These are phyloP conservation scores for Camelina neglecta DNA, from an alignment of 345 rosid species.

Conservation along the genomic window DNA sequence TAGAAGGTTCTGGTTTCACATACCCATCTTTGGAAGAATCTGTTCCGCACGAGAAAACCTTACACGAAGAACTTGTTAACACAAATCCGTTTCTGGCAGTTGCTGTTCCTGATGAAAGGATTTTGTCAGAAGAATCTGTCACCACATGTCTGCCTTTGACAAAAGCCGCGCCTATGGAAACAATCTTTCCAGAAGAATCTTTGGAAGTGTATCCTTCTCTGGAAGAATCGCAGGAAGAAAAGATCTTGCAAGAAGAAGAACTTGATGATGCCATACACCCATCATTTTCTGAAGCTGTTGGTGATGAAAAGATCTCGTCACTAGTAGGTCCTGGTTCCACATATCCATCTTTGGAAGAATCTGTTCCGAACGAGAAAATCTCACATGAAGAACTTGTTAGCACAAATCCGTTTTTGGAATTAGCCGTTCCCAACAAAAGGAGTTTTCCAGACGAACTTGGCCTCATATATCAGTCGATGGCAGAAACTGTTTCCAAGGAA, in stretches of 20 bases:
- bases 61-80: conserved; percentile 30
- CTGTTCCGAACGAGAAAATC: conserved; percentile 1
- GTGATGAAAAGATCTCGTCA: conserved; percentile 27
- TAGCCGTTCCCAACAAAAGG: conserved; percentile 15
- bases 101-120: conserved; percentile 14
- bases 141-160: conserved; percentile 25
- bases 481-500: conserved; percentile 13
- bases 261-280: conserved; percentile 11
- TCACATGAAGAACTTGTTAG: conserved; percentile 30
- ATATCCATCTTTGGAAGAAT: conserved; percentile 29
- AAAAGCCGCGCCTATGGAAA: background rate
- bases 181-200: conserved; percentile 6
- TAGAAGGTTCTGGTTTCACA: conserved; percentile 22
- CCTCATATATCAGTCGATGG: conserved; percentile 4
- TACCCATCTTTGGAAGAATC: conserved; percentile 27
- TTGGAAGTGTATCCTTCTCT: conserved; percentile 28
- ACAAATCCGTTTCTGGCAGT: conserved; percentile 28
- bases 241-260: conserved; percentile 12
- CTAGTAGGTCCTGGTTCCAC: conserved; percentile 22
- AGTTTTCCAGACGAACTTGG: conserved; percentile 1
- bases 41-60: conserved; percentile 1
- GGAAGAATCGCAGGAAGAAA: conserved; percentile 6
- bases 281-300: conserved; percentile 22
- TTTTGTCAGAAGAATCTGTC: conserved; percentile 26
- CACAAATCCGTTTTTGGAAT: conserved; percentile 32